Conservation (phyloP, 2,329 filamentous ascomycete species). For the Colletotrichum camelliae region DNA sequence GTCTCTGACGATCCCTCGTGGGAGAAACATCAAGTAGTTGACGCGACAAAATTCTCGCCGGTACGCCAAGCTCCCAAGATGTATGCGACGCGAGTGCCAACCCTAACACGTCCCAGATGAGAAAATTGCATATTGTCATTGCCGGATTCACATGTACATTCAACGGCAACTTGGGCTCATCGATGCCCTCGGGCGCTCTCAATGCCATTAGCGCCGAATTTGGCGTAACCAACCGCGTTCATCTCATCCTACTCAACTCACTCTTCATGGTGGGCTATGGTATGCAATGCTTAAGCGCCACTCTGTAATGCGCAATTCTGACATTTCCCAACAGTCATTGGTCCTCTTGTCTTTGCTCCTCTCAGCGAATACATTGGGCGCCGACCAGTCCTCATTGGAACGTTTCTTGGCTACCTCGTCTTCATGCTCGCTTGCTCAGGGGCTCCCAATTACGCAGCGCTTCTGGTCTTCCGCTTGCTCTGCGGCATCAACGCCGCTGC, state of each 20-base stretch:
- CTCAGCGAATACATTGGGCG: conserved; percentile 40
- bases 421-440: conserved; percentile 42
- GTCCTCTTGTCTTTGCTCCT: conserved; percentile 38
- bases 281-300: not conserved
- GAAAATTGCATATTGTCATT: conserved; percentile 37
- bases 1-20: conserved; percentile 16
- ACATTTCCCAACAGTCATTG: conserved; percentile 26
- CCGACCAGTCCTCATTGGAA: conserved; percentile 36
- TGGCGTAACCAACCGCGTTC: conserved; percentile 26
- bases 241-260: conserved; percentile 39
- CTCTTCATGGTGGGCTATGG: conserved; percentile 39
- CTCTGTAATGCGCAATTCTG: not conserved
- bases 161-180: conserved; percentile 40
- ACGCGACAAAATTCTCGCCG: conserved; percentile 35
- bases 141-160: conserved; percentile 41
- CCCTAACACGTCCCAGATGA: conserved; percentile 14
- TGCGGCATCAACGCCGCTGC: conserved; percentile 37
- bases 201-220: conserved; percentile 36
- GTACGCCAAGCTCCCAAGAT: conserved; percentile 20
- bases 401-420: conserved; percentile 36
- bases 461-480: conserved; percentile 46
- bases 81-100: not conserved
- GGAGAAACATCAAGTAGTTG: conserved; percentile 8
- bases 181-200: conserved; percentile 41
- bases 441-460: conserved; percentile 44